phyloP scores from a whole-genome alignment of 768 basidiomycete species.

The Chiua virens region DNA sequence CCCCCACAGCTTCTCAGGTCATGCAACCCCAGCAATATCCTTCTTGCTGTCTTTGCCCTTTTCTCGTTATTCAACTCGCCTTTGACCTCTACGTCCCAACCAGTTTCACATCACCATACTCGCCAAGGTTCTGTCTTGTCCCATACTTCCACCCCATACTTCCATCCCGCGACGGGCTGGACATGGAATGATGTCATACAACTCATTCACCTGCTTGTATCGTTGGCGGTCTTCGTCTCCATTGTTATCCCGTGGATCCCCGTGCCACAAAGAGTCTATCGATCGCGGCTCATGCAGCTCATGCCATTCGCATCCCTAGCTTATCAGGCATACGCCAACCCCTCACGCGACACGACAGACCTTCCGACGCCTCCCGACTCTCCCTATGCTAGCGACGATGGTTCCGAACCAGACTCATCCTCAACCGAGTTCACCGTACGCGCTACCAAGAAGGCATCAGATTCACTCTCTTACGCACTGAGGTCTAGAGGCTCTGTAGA shows the following conservation, averaged over 20 bases:
- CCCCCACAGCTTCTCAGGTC: constrained; percentile 12
- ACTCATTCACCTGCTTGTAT: constrained; percentile 63
- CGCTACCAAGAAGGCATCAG: constrained; percentile 11
- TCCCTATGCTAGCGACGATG: constrained; percentile 23
- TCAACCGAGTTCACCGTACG: constrained; percentile 29
- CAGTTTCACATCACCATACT: constrained; percentile 38
- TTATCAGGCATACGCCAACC: neutral
- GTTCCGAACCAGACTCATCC: constrained; percentile 30
- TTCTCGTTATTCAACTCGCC: constrained; percentile 87
- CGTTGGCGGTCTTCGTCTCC: constrained; percentile 58
- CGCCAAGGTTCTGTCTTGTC: constrained; percentile 62
- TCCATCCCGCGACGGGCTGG: constrained; percentile 32
- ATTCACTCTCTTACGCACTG: constrained; percentile 30
- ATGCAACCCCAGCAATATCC: constrained; percentile 55
- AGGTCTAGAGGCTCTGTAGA: constrained; percentile 35
- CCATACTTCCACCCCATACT: constrained; percentile 24
- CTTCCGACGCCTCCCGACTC: constrained; percentile 30
- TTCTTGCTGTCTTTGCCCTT: constrained; percentile 79
- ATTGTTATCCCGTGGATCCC: constrained; percentile 53
- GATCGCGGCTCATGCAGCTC: constrained; percentile 23
- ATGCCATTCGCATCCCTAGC: constrained; percentile 26
- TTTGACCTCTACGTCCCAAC: constrained; percentile 44
- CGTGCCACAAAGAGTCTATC: constrained; percentile 17
- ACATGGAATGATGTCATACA: constrained; percentile 58
- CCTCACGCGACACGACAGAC: constrained; percentile 12